A percentile compares a stretch with the other conserved stretches of the same genome.
phyloP scores from a whole-genome alignment of 2,329 filamentous ascomycete species.

The Arthrocladium fulminans region DNA sequence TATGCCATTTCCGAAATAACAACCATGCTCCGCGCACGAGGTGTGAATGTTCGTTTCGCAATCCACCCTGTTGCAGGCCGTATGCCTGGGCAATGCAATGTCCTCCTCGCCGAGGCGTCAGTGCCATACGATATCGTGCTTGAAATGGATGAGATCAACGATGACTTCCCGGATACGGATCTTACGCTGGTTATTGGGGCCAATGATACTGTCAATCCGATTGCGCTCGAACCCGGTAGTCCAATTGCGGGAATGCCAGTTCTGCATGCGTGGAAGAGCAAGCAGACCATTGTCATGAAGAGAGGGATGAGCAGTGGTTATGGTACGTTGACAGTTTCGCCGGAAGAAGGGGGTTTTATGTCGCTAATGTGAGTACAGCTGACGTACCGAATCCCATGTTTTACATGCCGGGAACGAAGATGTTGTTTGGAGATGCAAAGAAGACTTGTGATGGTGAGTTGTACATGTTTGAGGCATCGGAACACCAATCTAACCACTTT shows the following conservation, averaged over 20 bases:
- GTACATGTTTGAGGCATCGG: neutral
- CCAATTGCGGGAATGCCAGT: constrained; percentile 90
- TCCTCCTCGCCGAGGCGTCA: constrained; percentile 75
- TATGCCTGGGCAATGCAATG: constrained; percentile 91
- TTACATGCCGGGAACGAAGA: constrained; percentile 79
- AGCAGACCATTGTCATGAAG: constrained; percentile 91
- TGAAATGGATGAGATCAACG: constrained; percentile 95
- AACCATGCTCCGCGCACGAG: constrained; percentile 60
- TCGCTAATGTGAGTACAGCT: constrained; percentile 38
- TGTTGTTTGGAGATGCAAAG: constrained; percentile 88
- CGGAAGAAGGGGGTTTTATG: constrained; percentile 10
- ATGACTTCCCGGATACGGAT: constrained; percentile 79
- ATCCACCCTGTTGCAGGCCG: constrained; percentile 85
- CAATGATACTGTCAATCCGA: constrained; percentile 88
- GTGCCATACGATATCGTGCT: constrained; percentile 88
- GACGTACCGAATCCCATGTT: constrained; percentile 89
- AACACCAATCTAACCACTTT: neutral
- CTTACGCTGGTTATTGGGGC: constrained; percentile 82
- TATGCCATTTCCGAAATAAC: constrained; percentile 83
- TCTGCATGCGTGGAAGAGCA: constrained; percentile 86
- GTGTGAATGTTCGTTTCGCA: constrained; percentile 75
- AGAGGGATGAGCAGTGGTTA: constrained; percentile 81
- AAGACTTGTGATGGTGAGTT: constrained; percentile 58
- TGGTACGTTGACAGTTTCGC: constrained; percentile 42
- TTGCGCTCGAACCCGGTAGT: constrained; percentile 72